Conservation (phyloP, 768 basidiomycete genomes). For the Phlegmacium glaucopus region DNA sequence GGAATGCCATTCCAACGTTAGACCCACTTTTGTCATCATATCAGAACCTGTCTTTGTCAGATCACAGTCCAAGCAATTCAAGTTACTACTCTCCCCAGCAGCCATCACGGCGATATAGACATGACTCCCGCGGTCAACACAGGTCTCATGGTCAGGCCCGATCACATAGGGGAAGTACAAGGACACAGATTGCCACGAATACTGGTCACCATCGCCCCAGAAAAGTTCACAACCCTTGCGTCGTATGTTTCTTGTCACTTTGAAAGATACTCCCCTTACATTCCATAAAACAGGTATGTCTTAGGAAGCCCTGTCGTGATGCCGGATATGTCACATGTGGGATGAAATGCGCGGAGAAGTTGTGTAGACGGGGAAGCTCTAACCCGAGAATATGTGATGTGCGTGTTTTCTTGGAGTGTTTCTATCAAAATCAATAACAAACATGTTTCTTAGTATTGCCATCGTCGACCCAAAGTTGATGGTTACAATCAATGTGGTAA, state of each 20-base stretch:
- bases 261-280: not conserved
- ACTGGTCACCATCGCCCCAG: not conserved
- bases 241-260: not conserved
- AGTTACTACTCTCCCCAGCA: too few species aligned
- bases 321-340: constrained; percentile 10
- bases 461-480: constrained; percentile 2
- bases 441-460: constrained; percentile 7
- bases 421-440: not conserved
- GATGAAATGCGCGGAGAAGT: constrained; percentile 8
- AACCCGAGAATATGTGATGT: constrained; percentile 14
- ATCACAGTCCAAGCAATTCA: too few species aligned
- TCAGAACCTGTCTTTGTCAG: not conserved
- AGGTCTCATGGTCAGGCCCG: too few species aligned
- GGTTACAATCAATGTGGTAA: constrained; percentile 10
- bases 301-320: not conserved
- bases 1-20: not conserved
- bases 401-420: not conserved
- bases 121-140: too few species aligned
- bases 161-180: too few species aligned
- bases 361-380: constrained; percentile 7
- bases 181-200: too few species aligned
- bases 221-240: not conserved
- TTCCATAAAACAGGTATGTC: not conserved
- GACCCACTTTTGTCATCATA: not conserved
- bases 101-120: too few species aligned